phyloP scores from a whole-genome alignment of 441 rosid species.

The Bruguiera hainesii region DNA sequence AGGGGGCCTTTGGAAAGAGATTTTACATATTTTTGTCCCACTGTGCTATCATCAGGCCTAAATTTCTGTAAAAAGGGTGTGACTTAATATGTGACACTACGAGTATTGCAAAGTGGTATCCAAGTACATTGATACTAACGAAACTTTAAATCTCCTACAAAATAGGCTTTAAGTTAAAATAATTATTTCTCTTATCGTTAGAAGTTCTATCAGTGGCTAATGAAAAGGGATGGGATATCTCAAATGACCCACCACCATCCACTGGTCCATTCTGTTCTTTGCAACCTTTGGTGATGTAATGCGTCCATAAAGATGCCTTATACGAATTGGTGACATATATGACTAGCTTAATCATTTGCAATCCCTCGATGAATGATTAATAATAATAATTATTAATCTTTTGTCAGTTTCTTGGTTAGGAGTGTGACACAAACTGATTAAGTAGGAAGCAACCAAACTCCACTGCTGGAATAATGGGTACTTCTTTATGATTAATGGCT shows the following conservation, averaged over 20 bases:
- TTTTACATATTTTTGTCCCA: too few species aligned
- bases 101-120: too few species aligned
- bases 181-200: background rate
- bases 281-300: slow-evolving; percentile 12
- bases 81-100: too few species aligned
- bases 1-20: too few species aligned
- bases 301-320: slow-evolving; percentile 10
- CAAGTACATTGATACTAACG: background rate
- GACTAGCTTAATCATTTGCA: slow-evolving; percentile 3
- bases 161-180: slow-evolving; percentile 11
- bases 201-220: slow-evolving; percentile 21
- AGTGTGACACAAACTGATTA: slow-evolving; percentile 21
- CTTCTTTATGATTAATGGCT: background rate
- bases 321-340: slow-evolving; percentile 10
- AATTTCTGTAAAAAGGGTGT: too few species aligned
- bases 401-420: slow-evolving; percentile 20
- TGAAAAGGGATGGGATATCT: slow-evolving; percentile 6
- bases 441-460: too few species aligned
- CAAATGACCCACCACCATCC: slow-evolving; percentile 23
- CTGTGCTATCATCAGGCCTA: too few species aligned
- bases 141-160: slow-evolving; percentile 1
- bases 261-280: background rate
- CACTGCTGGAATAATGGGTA: too few species aligned
- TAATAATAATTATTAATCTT: background rate
- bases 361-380: background rate